phyloP scores from a whole-genome alignment of 106 monocot genomes.

The Dioscorea zingiberensis region DNA sequence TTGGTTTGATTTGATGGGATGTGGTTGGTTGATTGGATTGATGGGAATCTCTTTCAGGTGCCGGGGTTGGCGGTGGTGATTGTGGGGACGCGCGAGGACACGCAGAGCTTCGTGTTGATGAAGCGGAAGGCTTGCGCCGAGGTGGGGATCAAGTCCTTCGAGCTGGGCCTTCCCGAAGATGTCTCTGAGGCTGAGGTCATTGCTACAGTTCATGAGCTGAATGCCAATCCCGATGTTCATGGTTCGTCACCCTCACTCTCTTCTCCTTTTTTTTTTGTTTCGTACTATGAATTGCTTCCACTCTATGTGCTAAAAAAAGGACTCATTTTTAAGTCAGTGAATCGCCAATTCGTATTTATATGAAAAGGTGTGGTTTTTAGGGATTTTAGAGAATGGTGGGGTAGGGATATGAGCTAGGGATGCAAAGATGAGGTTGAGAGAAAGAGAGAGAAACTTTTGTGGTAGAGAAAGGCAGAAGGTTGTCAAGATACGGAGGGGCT shows the following conservation, averaged over 20 bases:
- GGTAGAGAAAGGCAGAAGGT: too few species aligned
- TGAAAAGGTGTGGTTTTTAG: too few species aligned
- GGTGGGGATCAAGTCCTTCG: conserved; percentile 80
- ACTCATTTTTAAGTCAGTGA: too few species aligned
- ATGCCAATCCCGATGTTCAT: conserved; percentile 67
- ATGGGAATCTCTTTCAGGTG: conserved; percentile 28
- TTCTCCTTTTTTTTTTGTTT: not conserved
- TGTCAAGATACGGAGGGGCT: too few species aligned
- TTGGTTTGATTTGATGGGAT: not conserved
- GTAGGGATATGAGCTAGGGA: too few species aligned
- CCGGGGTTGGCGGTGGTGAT: conserved; percentile 92
- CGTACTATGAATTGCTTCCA: too few species aligned
- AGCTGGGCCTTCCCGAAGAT: conserved; percentile 59
- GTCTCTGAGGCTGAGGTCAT: conserved; percentile 60
- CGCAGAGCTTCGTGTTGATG: conserved; percentile 80
- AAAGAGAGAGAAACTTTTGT: too few species aligned
- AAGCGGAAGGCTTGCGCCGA: conserved; percentile 94
- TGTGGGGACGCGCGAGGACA: conserved; percentile 80
- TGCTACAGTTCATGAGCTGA: conserved; percentile 54
- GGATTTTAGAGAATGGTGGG: too few species aligned
- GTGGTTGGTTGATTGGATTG: not conserved
- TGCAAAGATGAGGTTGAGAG: too few species aligned
- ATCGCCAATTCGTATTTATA: too few species aligned
- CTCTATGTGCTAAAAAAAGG: too few species aligned
- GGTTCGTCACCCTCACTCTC: conserved; percentile 19